These are phyloP conservation scores for Colletotrichum neosansevieriae DNA, from an alignment of 2,329 filamentous ascomycete species.

Conservation along the genomic window DNA sequence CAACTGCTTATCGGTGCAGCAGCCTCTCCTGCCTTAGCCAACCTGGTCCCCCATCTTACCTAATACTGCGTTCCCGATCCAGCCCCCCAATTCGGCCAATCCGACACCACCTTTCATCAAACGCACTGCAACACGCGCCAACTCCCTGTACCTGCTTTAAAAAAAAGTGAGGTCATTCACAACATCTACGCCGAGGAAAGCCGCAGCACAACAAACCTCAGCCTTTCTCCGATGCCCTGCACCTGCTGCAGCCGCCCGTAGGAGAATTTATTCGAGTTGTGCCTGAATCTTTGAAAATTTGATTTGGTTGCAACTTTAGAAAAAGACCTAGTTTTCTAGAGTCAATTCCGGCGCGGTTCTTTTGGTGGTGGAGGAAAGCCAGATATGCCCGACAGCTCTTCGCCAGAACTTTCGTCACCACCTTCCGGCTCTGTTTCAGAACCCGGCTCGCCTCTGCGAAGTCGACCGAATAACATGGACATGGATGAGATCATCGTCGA, in stretches of 20 bases:
- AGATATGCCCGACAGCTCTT: constrained; percentile 55
- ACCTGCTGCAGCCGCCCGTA: neutral
- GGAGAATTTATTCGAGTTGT: neutral
- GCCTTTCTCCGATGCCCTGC: constrained; percentile 13
- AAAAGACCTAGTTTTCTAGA: constrained; percentile 4
- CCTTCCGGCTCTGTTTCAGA: constrained; percentile 64
- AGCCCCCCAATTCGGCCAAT: constrained; percentile 31
- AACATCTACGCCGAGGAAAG: constrained; percentile 9
- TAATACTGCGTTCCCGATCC: constrained; percentile 35
- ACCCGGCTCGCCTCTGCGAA: constrained; percentile 57
- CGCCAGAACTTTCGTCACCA: constrained; percentile 64
- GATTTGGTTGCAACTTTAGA: neutral
- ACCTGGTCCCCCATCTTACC: constrained; percentile 36
- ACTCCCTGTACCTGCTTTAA: constrained; percentile 15
- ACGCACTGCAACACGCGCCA: constrained; percentile 32
- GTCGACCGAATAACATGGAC: constrained; percentile 50
- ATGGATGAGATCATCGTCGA: constrained; percentile 65
- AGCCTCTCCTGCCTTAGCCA: constrained; percentile 31
- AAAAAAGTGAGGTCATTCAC: constrained; percentile 42
- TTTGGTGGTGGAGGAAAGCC: constrained; percentile 35
- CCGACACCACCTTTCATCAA: constrained; percentile 23
- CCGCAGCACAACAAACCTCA: constrained; percentile 8
- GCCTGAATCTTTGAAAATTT: neutral
- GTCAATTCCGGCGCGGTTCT: constrained; percentile 18
- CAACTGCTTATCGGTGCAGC: constrained; percentile 35